Evolutionary conservation across 176 grass and related monocot species (phyloP), one percentile per base, ranked within the genome.

Genomic region (Cymbopogon citratus): DNA sequence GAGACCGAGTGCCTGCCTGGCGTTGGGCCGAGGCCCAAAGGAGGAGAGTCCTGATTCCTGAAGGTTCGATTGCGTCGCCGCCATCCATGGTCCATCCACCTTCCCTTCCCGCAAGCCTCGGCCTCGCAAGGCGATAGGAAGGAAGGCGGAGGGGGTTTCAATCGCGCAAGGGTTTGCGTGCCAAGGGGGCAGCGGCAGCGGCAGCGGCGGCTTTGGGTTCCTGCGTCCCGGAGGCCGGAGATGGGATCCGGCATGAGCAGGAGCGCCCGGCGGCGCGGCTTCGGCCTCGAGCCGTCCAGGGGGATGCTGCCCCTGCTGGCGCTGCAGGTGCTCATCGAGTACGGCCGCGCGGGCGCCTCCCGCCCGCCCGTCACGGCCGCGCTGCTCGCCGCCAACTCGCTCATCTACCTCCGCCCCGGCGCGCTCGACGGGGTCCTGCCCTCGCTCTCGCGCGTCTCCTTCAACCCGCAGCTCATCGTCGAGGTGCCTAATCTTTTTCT

Each of bases 301-400:
- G 90, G 88, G 74, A 74, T 95, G 81, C 82, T 98, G 46, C 84
- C 92, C 45, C 86, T 98, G 36, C 88, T 98, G 59, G 90, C 79
- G n/a, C 39, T 98, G 9, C 95, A 95, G 40, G 92, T 93, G 73
- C 82, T 91, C 15, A 71, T 77, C 39, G 92, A 98, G 84, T 98
- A 93, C 82, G 45, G 75, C 62, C 84, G 92, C 67, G 63, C 84
- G 4, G 90, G 84, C 14, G 77, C 88, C n/a, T 63, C 84, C 43
- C 90, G 87, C 8, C 95, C 96, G 9, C 90, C 91, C 31, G 91
- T 93, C n/a, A 98, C 92, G n/a, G 92, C 92, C 31, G 90, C 89
- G 69, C 92, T 98, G 27, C 85, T 98, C 72, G 86, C 92, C 69
- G 78, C 90, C 81, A 95, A 98, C 69, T n/a, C 90, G 45, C 79